A percentile compares a stretch with the other conserved stretches of the same genome.
These are phyloP conservation scores for Dothideomycetes sp. DNA, from an alignment of 2,329 filamentous ascomycete genomes.

Conservation along the genomic window DNA sequence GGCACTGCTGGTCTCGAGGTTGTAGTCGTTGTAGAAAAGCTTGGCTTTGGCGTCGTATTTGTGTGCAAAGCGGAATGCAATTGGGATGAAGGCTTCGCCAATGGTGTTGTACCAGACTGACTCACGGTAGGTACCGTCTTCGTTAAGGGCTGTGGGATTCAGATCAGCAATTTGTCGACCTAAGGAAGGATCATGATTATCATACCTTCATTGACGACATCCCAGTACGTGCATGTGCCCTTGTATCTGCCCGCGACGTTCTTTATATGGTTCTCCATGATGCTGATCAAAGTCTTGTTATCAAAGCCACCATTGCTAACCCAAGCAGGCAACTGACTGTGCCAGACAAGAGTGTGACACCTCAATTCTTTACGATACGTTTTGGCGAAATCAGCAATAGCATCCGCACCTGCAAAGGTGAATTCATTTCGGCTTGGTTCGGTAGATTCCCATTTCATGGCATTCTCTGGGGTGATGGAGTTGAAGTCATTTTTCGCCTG, in stretches of 20 bases:
- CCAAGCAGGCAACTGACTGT: conserved; percentile 33
- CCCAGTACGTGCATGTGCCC: conserved; percentile 31
- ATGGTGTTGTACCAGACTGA: conserved; percentile 22
- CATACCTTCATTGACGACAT: conserved; percentile 29
- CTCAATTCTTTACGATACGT: conserved; percentile 29
- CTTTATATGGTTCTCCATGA: conserved; percentile 36
- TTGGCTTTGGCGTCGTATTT: conserved; percentile 19
- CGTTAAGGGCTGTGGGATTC: conserved; percentile 18
- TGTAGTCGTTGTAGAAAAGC: conserved; percentile 26
- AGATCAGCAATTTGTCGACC: neutral
- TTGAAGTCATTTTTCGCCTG: conserved; percentile 21
- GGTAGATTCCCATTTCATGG: conserved; percentile 33
- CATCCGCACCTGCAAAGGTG: conserved; percentile 27
- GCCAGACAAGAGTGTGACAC: conserved; percentile 36
- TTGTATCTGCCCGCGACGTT: conserved; percentile 31
- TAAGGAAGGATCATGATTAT: neutral
- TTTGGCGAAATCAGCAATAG: conserved; percentile 28
- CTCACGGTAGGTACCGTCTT: conserved; percentile 21
- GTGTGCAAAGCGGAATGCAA: conserved; percentile 22
- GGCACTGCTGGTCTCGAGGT: conserved; percentile 20
- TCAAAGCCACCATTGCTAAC: conserved; percentile 28
- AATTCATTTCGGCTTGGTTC: conserved; percentile 29
- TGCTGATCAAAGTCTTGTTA: conserved; percentile 32
- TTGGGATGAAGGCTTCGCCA: conserved; percentile 21
- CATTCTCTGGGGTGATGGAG: conserved; percentile 31